These are phyloP conservation scores for Acanthamoeba sp. DNA, from an alignment of 208 protist species.

Conservation along the genomic window DNA sequence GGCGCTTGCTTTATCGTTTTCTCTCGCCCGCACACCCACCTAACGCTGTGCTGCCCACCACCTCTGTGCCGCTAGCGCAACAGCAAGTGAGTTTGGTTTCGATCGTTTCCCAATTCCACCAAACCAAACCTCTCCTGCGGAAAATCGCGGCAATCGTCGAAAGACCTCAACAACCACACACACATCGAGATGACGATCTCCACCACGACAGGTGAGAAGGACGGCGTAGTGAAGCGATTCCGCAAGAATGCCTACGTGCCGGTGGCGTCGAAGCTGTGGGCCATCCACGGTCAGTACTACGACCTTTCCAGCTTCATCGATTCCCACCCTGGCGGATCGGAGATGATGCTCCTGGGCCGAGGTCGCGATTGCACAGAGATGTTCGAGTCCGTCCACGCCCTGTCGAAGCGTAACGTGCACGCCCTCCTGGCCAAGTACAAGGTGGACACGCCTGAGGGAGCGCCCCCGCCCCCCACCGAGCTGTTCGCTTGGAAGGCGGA, in stretches of 20 bases:
- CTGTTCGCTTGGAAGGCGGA: slow-evolving; percentile 24
- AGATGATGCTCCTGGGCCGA: slow-evolving; percentile 63
- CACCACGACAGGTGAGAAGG: background rate
- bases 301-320: slow-evolving; percentile 53
- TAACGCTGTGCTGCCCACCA: no score
- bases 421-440: slow-evolving; percentile 66
- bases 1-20: no score
- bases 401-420: slow-evolving; percentile 33
- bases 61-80: no score
- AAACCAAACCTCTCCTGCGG: no score
- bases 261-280: slow-evolving; percentile 8
- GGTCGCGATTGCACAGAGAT: slow-evolving; percentile 68
- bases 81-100: no score
- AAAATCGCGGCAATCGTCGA: no score
- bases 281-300: slow-evolving; percentile 70
- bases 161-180: no score
- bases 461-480: background rate
- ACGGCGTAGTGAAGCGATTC: background rate
- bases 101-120: no score
- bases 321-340: slow-evolving; percentile 44
- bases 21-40: no score
- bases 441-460: background rate
- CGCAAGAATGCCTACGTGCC: slow-evolving; percentile 30
- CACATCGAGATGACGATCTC: background rate
- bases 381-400: slow-evolving; percentile 74